Evolutionary conservation across 768 basidiomycete genomes (phyloP), one percentile per base, ranked within the genome.

Genomic region (Lactarius psammicola): DNA sequence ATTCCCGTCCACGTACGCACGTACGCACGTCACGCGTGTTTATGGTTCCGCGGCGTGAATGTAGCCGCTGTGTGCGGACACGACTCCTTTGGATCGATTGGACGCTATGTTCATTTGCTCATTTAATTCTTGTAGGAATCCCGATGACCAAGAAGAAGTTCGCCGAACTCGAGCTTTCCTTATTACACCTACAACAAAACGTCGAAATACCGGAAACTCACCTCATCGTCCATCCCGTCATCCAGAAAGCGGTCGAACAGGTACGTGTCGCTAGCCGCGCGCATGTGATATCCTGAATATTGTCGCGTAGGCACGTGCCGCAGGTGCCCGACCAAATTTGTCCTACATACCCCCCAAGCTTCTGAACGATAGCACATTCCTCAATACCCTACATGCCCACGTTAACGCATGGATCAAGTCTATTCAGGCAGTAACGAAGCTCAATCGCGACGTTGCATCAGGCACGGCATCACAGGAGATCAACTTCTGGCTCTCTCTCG

Each of bases 131-230:
- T 7, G 38, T 72, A 85, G 88, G 88, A 58, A 98, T 99, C 64
- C 97, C 97, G 3, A 93, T 97, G 84, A 95, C 96, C 55, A 98
- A 98, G 85, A 95, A 95, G 82, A 98, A 98, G 78, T 98, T 98
- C 73, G 96, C 97, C 9, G 97, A 99, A 72, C 87, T 98, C 62
- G 96, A 99, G 76, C 78, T 98, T 11, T 95, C 94, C 2, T 79
- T 98, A 18, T 80, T 98, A 1, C 97, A 99, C 74, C 83, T 98
- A 6, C 96, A 98, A 73, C 97, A 98, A 76, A 99, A 99, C 71
- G 96, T 98, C 68, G 97, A 99, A 79, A 98, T 98, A 60, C 97
- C 97, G 0, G 94, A 98, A 76, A 96, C 94, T 4, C 89, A 94
- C 71, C 86, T 98, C 34, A 81, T 92, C 69, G 91, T 98, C 60